Conservation (phyloP, 2,329 filamentous ascomycete genomes). For the Ceratocystiopsis brevicomis region DNA sequence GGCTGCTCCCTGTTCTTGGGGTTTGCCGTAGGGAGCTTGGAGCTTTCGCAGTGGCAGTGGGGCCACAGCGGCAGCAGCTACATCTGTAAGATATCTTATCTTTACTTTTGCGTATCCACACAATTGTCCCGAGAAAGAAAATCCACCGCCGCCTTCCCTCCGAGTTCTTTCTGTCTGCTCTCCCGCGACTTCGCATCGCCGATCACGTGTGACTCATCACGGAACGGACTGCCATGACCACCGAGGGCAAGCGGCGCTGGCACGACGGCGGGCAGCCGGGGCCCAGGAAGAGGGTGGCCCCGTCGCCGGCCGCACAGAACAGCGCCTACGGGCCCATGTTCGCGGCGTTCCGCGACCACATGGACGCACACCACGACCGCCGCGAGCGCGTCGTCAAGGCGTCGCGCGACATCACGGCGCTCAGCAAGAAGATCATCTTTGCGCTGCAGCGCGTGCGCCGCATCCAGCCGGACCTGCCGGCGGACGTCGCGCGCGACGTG, state of each 20-base stretch:
- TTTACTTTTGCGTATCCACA: no score
- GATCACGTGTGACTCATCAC: not conserved
- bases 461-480: constrained; percentile 33
- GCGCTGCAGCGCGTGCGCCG: constrained; percentile 57
- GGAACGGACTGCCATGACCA: not conserved
- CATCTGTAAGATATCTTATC: no score
- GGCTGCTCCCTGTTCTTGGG: no score
- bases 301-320: constrained; percentile 6
- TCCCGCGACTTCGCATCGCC: not conserved
- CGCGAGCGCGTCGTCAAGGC: constrained; percentile 79
- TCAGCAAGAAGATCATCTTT: constrained; percentile 95
- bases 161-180: not conserved
- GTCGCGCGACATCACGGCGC: constrained; percentile 76
- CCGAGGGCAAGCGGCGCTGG: constrained; percentile 29
- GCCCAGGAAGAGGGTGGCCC: constrained; percentile 15
- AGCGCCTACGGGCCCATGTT: constrained; percentile 56
- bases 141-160: no score
- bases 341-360: constrained; percentile 62
- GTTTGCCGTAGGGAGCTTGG: no score
- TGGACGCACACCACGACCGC: constrained; percentile 89
- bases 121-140: no score
- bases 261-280: constrained; percentile 19
- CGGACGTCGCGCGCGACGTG: constrained; percentile 51
- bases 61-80: no score
- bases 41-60: no score